Evolutionary conservation across 169 alveolate species (phyloP).

Genomic region (Eimeria falciformis): DNA sequence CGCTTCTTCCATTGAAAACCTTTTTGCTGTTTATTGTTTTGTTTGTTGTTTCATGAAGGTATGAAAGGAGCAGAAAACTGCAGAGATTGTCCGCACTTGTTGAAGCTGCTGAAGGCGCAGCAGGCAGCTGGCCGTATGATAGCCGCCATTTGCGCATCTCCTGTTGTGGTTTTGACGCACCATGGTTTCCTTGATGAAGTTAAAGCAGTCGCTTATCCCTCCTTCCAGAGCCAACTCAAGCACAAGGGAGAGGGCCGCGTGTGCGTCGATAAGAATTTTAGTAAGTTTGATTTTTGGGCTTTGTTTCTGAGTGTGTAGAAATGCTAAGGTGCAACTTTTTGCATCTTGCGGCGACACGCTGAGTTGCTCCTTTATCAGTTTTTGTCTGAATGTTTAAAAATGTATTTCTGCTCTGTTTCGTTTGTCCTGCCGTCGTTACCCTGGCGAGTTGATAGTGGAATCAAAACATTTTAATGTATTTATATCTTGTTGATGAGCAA

Average conservation of each 20-base stretch:
- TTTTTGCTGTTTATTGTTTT: neutral
- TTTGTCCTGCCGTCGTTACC: neutral
- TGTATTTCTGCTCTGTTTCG: neutral
- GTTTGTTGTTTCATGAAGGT: neutral
- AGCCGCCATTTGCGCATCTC: slow-evolving; percentile 90
- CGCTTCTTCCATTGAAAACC: neutral
- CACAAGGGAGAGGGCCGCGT: slow-evolving; percentile 44
- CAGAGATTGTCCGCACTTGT: slow-evolving; percentile 80
- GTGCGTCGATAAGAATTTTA: slow-evolving; percentile 47
- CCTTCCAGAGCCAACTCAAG: slow-evolving; percentile 54
- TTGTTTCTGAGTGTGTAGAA: no score
- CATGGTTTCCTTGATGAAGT: slow-evolving; percentile 85
- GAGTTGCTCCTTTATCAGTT: neutral
- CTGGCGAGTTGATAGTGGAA: neutral
- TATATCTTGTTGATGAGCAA: neutral
- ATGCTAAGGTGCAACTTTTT: no score
- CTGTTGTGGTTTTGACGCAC: slow-evolving; percentile 84
- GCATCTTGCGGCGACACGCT: neutral
- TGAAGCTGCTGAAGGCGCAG: slow-evolving; percentile 81
- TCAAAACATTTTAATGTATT: neutral
- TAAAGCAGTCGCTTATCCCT: slow-evolving; percentile 86
- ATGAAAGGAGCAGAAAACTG: slow-evolving; percentile 69
- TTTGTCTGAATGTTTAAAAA: neutral
- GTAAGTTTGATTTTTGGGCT: neutral
- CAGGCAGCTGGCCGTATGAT: slow-evolving; percentile 79